These are phyloP conservation scores for Pythium brachiatum DNA, from an alignment of 352 stramenopile genomes.

Conservation along the genomic window DNA sequence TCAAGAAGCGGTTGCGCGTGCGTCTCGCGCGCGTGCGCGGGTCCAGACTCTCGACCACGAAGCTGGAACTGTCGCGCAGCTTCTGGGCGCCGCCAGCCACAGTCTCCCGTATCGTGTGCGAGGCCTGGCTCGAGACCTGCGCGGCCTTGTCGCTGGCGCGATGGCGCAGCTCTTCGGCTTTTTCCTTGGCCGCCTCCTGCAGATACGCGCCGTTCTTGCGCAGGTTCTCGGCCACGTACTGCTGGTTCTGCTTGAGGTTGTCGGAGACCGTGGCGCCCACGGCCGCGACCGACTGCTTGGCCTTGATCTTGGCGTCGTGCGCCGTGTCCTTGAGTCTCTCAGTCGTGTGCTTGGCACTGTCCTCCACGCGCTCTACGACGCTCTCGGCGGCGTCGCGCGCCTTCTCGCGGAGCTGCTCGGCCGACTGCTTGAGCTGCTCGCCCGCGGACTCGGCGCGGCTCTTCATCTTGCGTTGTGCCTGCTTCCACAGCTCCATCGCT, in stretches of 20 bases:
- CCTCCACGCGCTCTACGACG: conserved; percentile 20
- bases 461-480: conserved; percentile 22
- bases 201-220: conserved; percentile 37
- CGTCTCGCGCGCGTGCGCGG: conserved; percentile 35
- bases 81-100: conserved; percentile 42
- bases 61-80: conserved; percentile 48
- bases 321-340: conserved; percentile 22
- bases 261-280: conserved; percentile 33
- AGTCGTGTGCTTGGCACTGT: conserved; percentile 21
- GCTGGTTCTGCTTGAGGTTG: conserved; percentile 48
- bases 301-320: conserved; percentile 31
- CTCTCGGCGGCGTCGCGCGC: conserved; percentile 17
- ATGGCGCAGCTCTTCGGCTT: conserved; percentile 24
- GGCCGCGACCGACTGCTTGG: conserved; percentile 11
- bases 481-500: conserved; percentile 8
- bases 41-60: conserved; percentile 51
- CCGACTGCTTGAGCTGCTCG: conserved; percentile 24
- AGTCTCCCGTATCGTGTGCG: conserved; percentile 14
- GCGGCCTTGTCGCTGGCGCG: conserved; percentile 7
- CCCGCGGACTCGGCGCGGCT: conserved; percentile 3
- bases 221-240: conserved; percentile 39
- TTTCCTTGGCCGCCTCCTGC: conserved; percentile 35
- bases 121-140: conserved; percentile 1
- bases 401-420: conserved; percentile 24
- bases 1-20: conserved; percentile 56